Evolutionary conservation across 2,329 filamentous ascomycete species (phyloP).

Genomic region (Helminthosporium solani): DNA sequence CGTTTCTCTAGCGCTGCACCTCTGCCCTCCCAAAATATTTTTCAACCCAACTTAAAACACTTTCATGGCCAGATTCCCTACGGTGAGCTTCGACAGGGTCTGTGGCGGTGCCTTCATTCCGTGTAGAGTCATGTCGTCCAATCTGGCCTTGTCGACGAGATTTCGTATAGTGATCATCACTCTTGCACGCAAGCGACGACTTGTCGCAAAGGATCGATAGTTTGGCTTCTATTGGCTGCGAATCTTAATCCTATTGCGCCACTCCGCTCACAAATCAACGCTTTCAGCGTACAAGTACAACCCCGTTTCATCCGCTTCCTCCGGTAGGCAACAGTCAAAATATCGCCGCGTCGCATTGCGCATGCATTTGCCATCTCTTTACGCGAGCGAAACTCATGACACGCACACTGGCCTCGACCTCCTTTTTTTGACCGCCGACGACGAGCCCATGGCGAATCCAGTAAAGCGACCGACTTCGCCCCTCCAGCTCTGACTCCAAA

Average conservation of each 20-base stretch:
- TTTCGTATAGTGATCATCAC: conserved; percentile 5
- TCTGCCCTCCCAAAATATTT: conserved; percentile 31
- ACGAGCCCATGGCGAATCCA: conserved; percentile 9
- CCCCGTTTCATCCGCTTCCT: conserved; percentile 4
- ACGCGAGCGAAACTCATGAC: conserved; percentile 12
- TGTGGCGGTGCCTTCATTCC: conserved; percentile 37
- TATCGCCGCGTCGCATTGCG: conserved; percentile 4
- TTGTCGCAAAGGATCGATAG: conserved; percentile 1
- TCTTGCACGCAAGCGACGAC: conserved; percentile 11
- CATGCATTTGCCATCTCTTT: not conserved
- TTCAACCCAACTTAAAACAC: conserved; percentile 23
- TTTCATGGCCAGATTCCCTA: conserved; percentile 9
- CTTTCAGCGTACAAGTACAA: conserved; percentile 1
- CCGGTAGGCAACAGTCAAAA: conserved; percentile 5
- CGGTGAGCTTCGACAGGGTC: conserved; percentile 10
- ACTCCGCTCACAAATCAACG: not conserved
- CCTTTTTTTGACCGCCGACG: conserved; percentile 8
- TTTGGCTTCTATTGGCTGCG: not conserved
- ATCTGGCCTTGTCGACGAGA: conserved; percentile 13
- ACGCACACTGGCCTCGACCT: conserved; percentile 3
- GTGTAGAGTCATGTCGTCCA: conserved; percentile 21
- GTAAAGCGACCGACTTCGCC: conserved; percentile 12
- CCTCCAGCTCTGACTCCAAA: conserved; percentile 14
- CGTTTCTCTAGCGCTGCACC: conserved; percentile 25
- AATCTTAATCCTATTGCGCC: not conserved